Evolutionary conservation across 2,329 filamentous ascomycete genomes (phyloP).

Genomic region (Xylaria sp.): DNA sequence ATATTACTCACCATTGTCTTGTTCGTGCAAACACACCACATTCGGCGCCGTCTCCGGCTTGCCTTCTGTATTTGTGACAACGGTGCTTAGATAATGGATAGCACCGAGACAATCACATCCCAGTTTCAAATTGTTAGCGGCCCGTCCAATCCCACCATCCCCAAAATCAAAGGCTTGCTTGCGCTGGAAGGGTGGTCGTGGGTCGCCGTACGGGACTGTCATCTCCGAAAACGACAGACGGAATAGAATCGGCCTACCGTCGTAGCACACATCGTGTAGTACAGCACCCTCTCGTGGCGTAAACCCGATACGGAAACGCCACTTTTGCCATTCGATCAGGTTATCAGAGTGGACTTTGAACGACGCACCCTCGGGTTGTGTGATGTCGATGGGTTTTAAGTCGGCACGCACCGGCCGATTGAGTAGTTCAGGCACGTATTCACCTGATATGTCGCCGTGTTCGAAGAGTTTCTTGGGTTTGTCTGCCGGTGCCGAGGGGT

Average conservation of each 20-base stretch:
- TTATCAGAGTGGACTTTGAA: constrained; percentile 48
- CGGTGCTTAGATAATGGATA: constrained; percentile 66
- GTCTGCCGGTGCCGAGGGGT: constrained; percentile 38
- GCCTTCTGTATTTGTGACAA: constrained; percentile 64
- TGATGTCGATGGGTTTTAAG: constrained; percentile 76
- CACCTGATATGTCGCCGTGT: constrained; percentile 50
- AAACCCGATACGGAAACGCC: constrained; percentile 71
- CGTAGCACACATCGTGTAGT: constrained; percentile 70
- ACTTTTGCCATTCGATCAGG: constrained; percentile 53
- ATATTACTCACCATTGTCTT: constrained; percentile 63
- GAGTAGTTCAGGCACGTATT: constrained; percentile 64
- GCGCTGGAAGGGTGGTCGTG: constrained; percentile 69
- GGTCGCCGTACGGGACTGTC: constrained; percentile 70
- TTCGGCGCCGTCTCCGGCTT: constrained; percentile 65
- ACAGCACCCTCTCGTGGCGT: constrained; percentile 70
- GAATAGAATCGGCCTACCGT: constrained; percentile 68
- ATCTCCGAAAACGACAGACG: constrained; percentile 70
- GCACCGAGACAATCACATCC: constrained; percentile 76
- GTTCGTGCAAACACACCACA: constrained; percentile 75
- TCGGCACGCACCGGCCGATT: constrained; percentile 59
- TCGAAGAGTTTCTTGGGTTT: constrained; percentile 60
- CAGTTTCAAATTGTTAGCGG: constrained; percentile 72
- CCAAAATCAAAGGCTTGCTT: constrained; percentile 78
- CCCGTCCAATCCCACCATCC: constrained; percentile 71
- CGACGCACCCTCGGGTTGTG: constrained; percentile 62